Conservation (phyloP, 805 yeast species). For the Wickerhamomyces strasburgensis region DNA sequence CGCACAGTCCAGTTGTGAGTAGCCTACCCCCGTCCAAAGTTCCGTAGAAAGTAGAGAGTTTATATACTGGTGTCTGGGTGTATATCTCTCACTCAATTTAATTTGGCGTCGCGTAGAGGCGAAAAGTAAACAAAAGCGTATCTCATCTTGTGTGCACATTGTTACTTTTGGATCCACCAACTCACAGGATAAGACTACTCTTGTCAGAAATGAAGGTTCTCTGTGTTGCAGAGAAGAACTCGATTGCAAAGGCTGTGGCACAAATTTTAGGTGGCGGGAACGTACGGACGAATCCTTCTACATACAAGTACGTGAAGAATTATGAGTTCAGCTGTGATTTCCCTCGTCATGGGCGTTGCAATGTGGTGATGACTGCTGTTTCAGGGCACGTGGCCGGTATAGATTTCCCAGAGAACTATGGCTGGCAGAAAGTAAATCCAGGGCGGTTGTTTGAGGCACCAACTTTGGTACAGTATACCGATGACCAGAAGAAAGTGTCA, state of each 20-base stretch:
- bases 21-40: too few species aligned
- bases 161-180: too few species aligned
- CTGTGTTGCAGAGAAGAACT: constrained; percentile 96
- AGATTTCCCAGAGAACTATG: constrained; percentile 58
- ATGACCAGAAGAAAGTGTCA: constrained; percentile 45
- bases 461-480: constrained; percentile 34
- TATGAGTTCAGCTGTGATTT: constrained; percentile 70
- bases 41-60: too few species aligned
- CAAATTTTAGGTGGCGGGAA: constrained; percentile 71
- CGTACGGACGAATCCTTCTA: constrained; percentile 40
- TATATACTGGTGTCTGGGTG: not conserved
- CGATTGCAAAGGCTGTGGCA: constrained; percentile 85
- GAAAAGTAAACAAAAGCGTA: too few species aligned
- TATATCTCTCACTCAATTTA: too few species aligned
- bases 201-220: constrained; percentile 81
- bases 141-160: too few species aligned
- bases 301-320: constrained; percentile 65
- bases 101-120: not conserved
- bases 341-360: constrained; percentile 56
- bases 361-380: constrained; percentile 88
- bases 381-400: constrained; percentile 73
- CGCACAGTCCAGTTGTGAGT: too few species aligned
- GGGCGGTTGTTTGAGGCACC: constrained; percentile 71
- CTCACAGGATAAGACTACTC: too few species aligned
- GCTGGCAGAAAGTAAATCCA: constrained; percentile 57